Percentiles rank a stretch among this genome's conserved stretches.
Conservation (phyloP, 257 asterid genomes). For the Thymus quinquecostatus region DNA sequence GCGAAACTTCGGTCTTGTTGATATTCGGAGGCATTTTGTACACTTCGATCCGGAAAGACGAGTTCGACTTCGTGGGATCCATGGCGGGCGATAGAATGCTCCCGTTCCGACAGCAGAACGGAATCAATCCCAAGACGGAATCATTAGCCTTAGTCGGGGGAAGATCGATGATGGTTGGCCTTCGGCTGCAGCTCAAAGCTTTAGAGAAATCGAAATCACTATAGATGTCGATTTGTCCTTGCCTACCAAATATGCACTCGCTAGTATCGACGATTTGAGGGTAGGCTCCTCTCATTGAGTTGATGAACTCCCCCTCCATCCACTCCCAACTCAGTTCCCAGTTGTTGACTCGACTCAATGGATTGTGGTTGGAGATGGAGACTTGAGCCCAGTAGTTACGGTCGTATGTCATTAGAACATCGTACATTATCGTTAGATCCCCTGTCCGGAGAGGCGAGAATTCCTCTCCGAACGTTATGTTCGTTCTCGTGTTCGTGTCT, state of each 20-base stretch:
- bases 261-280: conserved; percentile 50
- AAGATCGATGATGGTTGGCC: conserved; percentile 67
- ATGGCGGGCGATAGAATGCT: conserved; percentile 56
- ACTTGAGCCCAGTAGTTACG: conserved; percentile 60
- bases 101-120: conserved; percentile 72
- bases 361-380: conserved; percentile 59
- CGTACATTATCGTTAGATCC: conserved; percentile 64
- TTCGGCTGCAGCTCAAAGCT: conserved; percentile 50
- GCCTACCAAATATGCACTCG: conserved; percentile 61
- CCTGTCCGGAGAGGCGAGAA: conserved; percentile 49
- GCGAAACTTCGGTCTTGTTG: conserved; percentile 50
- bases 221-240: conserved; percentile 47
- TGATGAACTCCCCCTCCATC: conserved; percentile 71
- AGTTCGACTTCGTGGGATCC: conserved; percentile 52
- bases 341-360: conserved; percentile 51
- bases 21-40: conserved; percentile 75
- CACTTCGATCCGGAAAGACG: conserved; percentile 61
- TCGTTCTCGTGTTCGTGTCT: conserved; percentile 37
- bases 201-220: conserved; percentile 50
- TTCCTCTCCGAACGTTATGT: conserved; percentile 18
- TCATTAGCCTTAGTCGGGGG: conserved; percentile 60
- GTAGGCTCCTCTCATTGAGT: conserved; percentile 63
- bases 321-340: conserved; percentile 76
- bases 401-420: conserved; percentile 49
- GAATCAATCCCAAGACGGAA: conserved; percentile 54